Evolutionary conservation across 2,329 filamentous ascomycete species (phyloP).

Genomic region (Pseudocercospora eumusae): DNA sequence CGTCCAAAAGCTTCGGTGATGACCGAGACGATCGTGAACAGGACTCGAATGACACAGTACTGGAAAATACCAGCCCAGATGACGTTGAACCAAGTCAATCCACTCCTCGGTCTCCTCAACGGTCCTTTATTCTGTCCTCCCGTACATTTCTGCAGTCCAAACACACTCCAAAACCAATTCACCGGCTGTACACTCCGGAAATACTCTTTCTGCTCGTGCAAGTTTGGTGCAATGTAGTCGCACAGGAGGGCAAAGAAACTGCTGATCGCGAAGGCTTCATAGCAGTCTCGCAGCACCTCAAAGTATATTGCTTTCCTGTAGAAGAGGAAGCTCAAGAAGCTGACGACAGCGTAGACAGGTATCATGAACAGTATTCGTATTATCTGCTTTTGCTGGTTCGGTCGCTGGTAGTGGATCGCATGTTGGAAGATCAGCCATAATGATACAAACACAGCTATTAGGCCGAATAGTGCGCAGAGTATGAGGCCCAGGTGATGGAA

Average conservation of each 20-base stretch:
- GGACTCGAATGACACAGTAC: slow-evolving; percentile 78
- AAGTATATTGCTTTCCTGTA: slow-evolving; percentile 81
- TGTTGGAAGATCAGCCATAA: slow-evolving; percentile 59
- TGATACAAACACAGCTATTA: slow-evolving; percentile 54
- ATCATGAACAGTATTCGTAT: slow-evolving; percentile 89
- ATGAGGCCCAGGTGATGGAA: slow-evolving; percentile 61
- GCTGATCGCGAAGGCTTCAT: slow-evolving; percentile 85
- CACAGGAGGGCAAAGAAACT: slow-evolving; percentile 84
- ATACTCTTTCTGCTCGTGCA: slow-evolving; percentile 80
- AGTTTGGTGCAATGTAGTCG: slow-evolving; percentile 73
- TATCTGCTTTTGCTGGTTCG: slow-evolving; percentile 66
- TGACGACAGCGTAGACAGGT: slow-evolving; percentile 74
- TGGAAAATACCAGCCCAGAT: slow-evolving; percentile 66
- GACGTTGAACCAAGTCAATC: slow-evolving; percentile 86
- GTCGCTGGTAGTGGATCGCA: slow-evolving; percentile 61
- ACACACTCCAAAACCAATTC: slow-evolving; percentile 74
- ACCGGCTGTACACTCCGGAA: slow-evolving; percentile 69
- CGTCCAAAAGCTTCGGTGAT: slow-evolving; percentile 66
- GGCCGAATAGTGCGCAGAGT: slow-evolving; percentile 55
- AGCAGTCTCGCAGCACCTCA: slow-evolving; percentile 77
- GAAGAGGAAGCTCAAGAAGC: slow-evolving; percentile 71
- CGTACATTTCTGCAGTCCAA: slow-evolving; percentile 69
- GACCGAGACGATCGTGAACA: slow-evolving; percentile 78
- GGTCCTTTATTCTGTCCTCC: slow-evolving; percentile 66
- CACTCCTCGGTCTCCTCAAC: slow-evolving; percentile 74